Base-by-base conservation (phyloP, 192 early-diverging fungal genomes). In the Coemansia sp. region DNA sequence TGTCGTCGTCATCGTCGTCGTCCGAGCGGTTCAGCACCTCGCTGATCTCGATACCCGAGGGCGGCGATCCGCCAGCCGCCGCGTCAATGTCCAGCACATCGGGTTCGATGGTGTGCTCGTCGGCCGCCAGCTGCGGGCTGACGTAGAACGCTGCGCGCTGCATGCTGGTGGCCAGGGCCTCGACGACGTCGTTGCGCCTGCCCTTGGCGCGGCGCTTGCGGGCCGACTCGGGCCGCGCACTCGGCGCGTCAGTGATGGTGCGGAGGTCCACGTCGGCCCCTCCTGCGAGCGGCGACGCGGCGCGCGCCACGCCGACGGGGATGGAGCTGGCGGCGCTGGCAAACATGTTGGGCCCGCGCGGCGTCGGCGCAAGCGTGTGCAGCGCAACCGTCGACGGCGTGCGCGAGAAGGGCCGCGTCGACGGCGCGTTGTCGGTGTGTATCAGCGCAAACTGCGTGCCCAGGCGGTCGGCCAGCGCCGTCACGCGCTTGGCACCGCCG, bases 361-460 rank as follows among this genome's bases (percentile, higher is more conserved):
- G 67, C 32, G 68, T 70, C 45, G 52, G 76, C 35, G 76, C 65
- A 46, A 78, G 60, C 60, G 76, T 68, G 36, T 78, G 76, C 65
- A 78, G 45, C 5, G 76, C 76, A 10, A 78, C 76, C 1, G 69
- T 68, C 40, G 76, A 78, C 25, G 76, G 76, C 37, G 76, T 72
- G 58, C 76, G 73, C 53, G 75, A 74, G 46, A 73, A 74, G 18
- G 65, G 70, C 32, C 70, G 68, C 11, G 74, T 64, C 6, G 65
- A 68, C 22, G 79, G 72, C 35, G 86, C 82, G 34, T 87, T 79
- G 61, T 94, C 91, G 18, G 83, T 84, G 70, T 99, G 96, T 58
- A 99, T 94, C 77, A 99, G 80, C 13, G 94, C 96, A 82, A 99
- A 99, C 63, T 91, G 86, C 40, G 94, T 78, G 49, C 91, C 85